Base-by-base conservation (phyloP, 495 filamentous ascomycete species). In the Penicillium herquei region DNA sequence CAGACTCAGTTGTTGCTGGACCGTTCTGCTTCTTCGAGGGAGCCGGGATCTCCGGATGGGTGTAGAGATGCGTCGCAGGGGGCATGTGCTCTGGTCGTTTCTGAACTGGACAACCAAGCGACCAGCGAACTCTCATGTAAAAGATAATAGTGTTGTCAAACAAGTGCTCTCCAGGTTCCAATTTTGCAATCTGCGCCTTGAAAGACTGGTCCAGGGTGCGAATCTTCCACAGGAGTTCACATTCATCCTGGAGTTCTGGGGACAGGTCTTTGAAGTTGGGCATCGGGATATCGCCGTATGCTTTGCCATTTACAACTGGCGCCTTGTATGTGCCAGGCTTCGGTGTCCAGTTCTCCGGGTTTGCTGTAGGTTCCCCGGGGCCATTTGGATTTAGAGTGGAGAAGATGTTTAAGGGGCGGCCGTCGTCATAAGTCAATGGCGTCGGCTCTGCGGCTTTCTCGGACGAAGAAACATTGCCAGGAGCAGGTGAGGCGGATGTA, bases 121-220 rank as follows among this genome's bases (percentile, higher is more conserved):
- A 59, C 6, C 64, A 60, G 31, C 75, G 71, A 34, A 72, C 58
- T 35, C 64, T 66, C 57, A 70, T 49, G 35, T 77, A 78, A 21
- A 66, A 67, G 7, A 68, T 46, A 14, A 78, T 51, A 39, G 70
- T 21, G 11, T 55, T 47, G 54, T 76, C 74, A 31, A 77, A 71
- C 21, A 57, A 50, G 39, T 72, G 51, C 1, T 21, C 65, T 7
- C 55, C 52, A 21, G 71, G 70, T 47, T 74, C 55, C n/a, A 63
- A 52, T 6, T 59, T 52, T 12, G 59, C 45, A 14, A 78, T 39
- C 26, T 70, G 51, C 3, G 59, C 58, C 39, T 71, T 67, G 63
- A 76, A 77, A 33, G 51, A 55, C 18, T 62, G 54, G 48, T 75
- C 73, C 43, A 77, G 37, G 8, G 61, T 53, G 17, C 66, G 64